Conservation (phyloP, 2,329 filamentous ascomycete genomes). For the Allantophomopsis lycopodina region DNA sequence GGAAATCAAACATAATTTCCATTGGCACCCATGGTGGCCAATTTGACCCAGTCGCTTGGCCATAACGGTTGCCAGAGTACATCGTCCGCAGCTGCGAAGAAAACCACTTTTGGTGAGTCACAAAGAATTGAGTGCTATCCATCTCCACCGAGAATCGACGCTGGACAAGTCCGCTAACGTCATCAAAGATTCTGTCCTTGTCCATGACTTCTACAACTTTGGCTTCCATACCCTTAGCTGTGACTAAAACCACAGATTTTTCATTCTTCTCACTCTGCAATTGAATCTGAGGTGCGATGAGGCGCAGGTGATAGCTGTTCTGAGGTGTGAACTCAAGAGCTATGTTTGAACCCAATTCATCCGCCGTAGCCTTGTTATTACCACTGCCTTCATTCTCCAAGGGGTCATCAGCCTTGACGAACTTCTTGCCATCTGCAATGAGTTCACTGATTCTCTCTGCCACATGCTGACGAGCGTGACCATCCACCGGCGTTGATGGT, state of each 20-base stretch:
- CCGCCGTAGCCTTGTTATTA: slow-evolving; percentile 30
- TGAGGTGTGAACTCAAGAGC: slow-evolving; percentile 79
- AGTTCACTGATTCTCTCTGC: slow-evolving; percentile 80
- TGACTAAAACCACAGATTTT: slow-evolving; percentile 91
- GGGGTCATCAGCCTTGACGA: slow-evolving; percentile 55
- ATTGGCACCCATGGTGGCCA: slow-evolving; percentile 99
- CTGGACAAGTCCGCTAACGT: slow-evolving; percentile 89
- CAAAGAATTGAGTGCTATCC: slow-evolving; percentile 97
- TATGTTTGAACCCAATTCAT: slow-evolving; percentile 61
- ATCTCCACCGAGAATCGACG: slow-evolving; percentile 87
- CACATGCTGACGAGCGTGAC: slow-evolving; percentile 42
- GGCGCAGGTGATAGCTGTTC: slow-evolving; percentile 85
- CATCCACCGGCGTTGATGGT: slow-evolving; percentile 3
- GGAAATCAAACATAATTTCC: slow-evolving; percentile 97
- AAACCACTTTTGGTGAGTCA: slow-evolving; percentile 88
- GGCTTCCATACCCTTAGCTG: slow-evolving; percentile 94
- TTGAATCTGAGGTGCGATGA: slow-evolving; percentile 96
- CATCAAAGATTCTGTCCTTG: slow-evolving; percentile 81
- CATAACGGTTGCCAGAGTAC: slow-evolving; percentile 90
- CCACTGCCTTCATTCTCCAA: slow-evolving; percentile 19
- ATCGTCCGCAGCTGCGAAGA: slow-evolving; percentile 72
- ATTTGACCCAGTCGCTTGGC: slow-evolving; percentile 66
- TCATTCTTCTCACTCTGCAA: slow-evolving; percentile 97
- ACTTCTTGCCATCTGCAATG: slow-evolving; percentile 69
- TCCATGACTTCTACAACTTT: slow-evolving; percentile 98